Evolutionary conservation across 2,329 filamentous ascomycete genomes (phyloP).

Genomic region (Aspergillus unguis): DNA sequence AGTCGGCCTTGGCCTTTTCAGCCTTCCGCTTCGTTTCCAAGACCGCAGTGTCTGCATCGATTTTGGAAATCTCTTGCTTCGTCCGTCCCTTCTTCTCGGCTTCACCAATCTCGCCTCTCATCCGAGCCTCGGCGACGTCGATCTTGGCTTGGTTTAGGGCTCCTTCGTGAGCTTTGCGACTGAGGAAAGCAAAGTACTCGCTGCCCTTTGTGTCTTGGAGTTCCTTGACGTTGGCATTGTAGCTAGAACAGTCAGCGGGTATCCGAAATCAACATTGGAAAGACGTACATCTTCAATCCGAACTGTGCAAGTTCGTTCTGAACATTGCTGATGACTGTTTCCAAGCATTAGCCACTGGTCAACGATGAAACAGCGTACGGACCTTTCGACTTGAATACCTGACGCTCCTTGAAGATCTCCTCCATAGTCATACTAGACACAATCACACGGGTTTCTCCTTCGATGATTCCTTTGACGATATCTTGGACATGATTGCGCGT

Average conservation of each 20-base stretch:
- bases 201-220: slow-evolving; percentile 76
- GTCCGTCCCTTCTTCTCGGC: slow-evolving; percentile 74
- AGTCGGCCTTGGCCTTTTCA: slow-evolving; percentile 75
- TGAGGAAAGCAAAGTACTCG: slow-evolving; percentile 79
- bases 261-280: not conserved
- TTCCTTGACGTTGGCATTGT: slow-evolving; percentile 79
- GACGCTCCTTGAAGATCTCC: slow-evolving; percentile 76
- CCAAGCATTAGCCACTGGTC: not conserved
- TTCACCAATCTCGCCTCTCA: slow-evolving; percentile 62
- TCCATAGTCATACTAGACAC: slow-evolving; percentile 92
- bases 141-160: slow-evolving; percentile 74
- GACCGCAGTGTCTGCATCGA: slow-evolving; percentile 79
- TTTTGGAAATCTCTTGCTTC: slow-evolving; percentile 83
- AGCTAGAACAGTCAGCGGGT: slow-evolving; percentile 36
- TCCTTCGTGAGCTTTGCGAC: slow-evolving; percentile 79
- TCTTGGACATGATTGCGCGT: slow-evolving; percentile 69
- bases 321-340: slow-evolving; percentile 65
- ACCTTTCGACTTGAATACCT: slow-evolving; percentile 70
- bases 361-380: slow-evolving; percentile 21
- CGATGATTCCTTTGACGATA: slow-evolving; percentile 86
- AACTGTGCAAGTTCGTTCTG: slow-evolving; percentile 78
- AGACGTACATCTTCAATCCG: slow-evolving; percentile 64
- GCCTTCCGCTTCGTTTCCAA: slow-evolving; percentile 80
- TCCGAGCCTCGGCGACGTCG: slow-evolving; percentile 57
- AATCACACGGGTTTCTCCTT: slow-evolving; percentile 79